These are phyloP conservation scores for Skeletonema tropicum DNA, from an alignment of 108 stramenopile species.

Conservation along the genomic window DNA sequence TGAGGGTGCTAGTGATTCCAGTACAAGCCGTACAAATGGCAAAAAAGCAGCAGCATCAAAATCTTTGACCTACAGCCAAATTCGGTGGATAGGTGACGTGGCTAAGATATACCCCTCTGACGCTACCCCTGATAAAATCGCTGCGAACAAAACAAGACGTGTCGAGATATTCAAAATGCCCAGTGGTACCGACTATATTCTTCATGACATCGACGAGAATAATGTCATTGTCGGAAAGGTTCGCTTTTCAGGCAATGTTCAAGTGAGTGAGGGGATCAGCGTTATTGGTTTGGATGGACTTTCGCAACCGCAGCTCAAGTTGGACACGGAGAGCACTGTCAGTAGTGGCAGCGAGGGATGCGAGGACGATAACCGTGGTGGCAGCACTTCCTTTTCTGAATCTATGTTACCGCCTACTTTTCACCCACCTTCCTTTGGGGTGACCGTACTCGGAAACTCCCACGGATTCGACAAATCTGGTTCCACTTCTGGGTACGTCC, in stretches of 20 bases:
- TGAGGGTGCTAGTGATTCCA: slow-evolving; percentile 19
- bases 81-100: slow-evolving; percentile 73
- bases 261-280: slow-evolving; percentile 72
- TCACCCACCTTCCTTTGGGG: slow-evolving; percentile 91
- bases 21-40: neutral
- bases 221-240: slow-evolving; percentile 76
- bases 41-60: slow-evolving; percentile 7
- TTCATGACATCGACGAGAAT: slow-evolving; percentile 82
- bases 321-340: neutral
- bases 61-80: slow-evolving; percentile 52
- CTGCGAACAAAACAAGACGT: slow-evolving; percentile 54
- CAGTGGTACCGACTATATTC: slow-evolving; percentile 82
- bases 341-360: neutral
- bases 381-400: slow-evolving; percentile 6
- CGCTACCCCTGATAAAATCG: slow-evolving; percentile 77
- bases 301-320: neutral
- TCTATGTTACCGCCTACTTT: slow-evolving; percentile 62
- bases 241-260: slow-evolving; percentile 66
- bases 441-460: slow-evolving; percentile 93
- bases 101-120: slow-evolving; percentile 71
- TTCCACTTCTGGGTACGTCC: slow-evolving; percentile 92
- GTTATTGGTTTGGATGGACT: slow-evolving; percentile 69
- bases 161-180: slow-evolving; percentile 89
- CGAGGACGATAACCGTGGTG: neutral
- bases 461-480: slow-evolving; percentile 94